These are phyloP conservation scores for Botryotinia globosa DNA, from an alignment of 2,329 filamentous ascomycete species.

Conservation along the genomic window DNA sequence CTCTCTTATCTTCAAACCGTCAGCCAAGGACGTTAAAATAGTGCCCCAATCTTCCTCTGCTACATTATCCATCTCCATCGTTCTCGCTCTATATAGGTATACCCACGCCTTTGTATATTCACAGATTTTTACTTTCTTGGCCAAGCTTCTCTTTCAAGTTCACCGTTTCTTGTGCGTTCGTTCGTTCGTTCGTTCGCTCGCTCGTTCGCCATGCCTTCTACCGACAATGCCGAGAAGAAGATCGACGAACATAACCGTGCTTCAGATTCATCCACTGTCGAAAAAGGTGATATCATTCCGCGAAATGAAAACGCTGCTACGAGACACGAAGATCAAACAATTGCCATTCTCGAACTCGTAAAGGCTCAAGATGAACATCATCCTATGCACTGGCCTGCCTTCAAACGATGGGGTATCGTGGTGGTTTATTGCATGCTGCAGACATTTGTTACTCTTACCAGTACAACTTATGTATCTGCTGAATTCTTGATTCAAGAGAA, in stretches of 20 bases:
- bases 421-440: conserved; percentile 36
- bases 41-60: conserved; percentile 6
- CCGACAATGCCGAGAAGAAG: conserved; percentile 19
- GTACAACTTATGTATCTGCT: conserved; percentile 40
- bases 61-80: neutral
- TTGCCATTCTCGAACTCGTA: conserved; percentile 33
- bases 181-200: neutral
- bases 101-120: neutral
- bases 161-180: conserved; percentile 3
- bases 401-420: conserved; percentile 33
- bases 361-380: conserved; percentile 33
- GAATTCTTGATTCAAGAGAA: conserved; percentile 42
- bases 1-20: conserved; percentile 2
- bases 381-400: conserved; percentile 34
- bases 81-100: neutral
- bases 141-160: neutral
- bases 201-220: conserved; percentile 14
- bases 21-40: conserved; percentile 21
- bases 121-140: neutral
- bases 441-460: conserved; percentile 38
- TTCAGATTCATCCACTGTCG: conserved; percentile 13
- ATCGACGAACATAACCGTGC: neutral
- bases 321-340: conserved; percentile 21
- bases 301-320: conserved; percentile 16
- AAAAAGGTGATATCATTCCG: conserved; percentile 11